Conservation (phyloP, 2,329 filamentous ascomycete species). For the Cylindrodendrum hubeiense region DNA sequence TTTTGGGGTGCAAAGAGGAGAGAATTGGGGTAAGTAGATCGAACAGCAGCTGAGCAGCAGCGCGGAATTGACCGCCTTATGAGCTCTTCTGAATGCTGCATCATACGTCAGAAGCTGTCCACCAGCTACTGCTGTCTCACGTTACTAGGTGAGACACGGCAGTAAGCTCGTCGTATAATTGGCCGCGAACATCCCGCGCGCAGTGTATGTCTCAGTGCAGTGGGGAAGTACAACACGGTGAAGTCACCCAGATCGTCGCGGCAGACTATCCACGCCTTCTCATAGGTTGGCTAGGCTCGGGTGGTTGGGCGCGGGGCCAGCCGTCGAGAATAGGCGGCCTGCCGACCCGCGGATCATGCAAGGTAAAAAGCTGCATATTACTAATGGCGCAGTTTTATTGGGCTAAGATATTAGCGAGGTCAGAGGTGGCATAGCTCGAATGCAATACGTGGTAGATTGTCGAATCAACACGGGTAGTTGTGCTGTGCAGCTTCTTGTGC, state of each 20-base stretch:
- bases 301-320: slow-evolving; percentile 20
- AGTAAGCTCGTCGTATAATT: slow-evolving; percentile 2
- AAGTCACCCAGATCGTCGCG: slow-evolving; percentile 14
- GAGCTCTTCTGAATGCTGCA: neutral
- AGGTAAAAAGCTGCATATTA: slow-evolving; percentile 14
- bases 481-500: no score
- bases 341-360: slow-evolving; percentile 17
- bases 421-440: slow-evolving; percentile 18
- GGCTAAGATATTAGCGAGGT: neutral
- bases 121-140: slow-evolving; percentile 19
- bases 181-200: slow-evolving; percentile 8
- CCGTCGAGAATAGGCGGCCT: slow-evolving; percentile 16
- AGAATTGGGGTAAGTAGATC: neutral
- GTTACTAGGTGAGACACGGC: slow-evolving; percentile 19
- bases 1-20: neutral
- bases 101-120: slow-evolving; percentile 14
- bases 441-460: neutral
- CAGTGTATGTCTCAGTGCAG: slow-evolving; percentile 16
- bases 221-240: slow-evolving; percentile 14
- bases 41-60: neutral
- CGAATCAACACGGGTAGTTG: neutral
- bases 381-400: slow-evolving; percentile 21
- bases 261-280: slow-evolving; percentile 4
- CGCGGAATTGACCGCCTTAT: slow-evolving; percentile 20
- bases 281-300: slow-evolving; percentile 5